Evolutionary conservation across 2,329 filamentous ascomycete genomes (phyloP), one percentile per base, ranked within the genome.

Genomic region (Fusarium miscanthi): DNA sequence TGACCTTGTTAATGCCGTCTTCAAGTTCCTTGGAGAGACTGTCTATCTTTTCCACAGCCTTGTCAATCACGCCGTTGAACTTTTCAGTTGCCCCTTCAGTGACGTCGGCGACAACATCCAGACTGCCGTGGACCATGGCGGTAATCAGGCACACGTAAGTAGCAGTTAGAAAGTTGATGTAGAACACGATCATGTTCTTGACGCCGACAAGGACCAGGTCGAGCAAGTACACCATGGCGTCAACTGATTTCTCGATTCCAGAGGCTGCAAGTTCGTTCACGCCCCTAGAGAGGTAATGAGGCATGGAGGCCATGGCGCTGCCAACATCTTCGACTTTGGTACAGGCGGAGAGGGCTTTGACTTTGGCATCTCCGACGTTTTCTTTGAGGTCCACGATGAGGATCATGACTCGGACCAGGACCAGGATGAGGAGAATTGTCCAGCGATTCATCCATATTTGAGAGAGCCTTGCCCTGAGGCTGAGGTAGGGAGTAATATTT

Each of bases 361-460:
- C 82, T 81, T 94, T 92, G 52, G 96, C 95, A 63, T 91, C 90
- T 59, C 83, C 89, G 72, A 98, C 89, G 79, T 95, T 91, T 75
- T 90, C 86, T 79, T 94, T 87, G 71, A 98, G 88, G 76, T 88
- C 88, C 61, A 87, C 87, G 61, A 95, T 89, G 41, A 95, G 90
- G 66, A 98, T 86, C 58, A 99, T 84, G 67, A 95, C 89, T 63
- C 95, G 90, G 70, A 92, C 89, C 58, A 99, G 90, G 62, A 98
- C 91, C 59, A 99, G 90, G 66, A 97, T 82, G 52, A 98, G 87
- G 52, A 99, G 87, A 67, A 98, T 87, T 42, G 96, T 98, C 96
- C 96, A 99, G 82, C 93, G 90, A 86, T 99, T 98, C 85, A 99
- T 91, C 94, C 95, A 98, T 82, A 97, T 88, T 86, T 99, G 96